Evolutionary conservation across 495 filamentous ascomycete species (phyloP), one percentile per base, ranked within the genome.

Genomic region (Penicillium nucicola): DNA sequence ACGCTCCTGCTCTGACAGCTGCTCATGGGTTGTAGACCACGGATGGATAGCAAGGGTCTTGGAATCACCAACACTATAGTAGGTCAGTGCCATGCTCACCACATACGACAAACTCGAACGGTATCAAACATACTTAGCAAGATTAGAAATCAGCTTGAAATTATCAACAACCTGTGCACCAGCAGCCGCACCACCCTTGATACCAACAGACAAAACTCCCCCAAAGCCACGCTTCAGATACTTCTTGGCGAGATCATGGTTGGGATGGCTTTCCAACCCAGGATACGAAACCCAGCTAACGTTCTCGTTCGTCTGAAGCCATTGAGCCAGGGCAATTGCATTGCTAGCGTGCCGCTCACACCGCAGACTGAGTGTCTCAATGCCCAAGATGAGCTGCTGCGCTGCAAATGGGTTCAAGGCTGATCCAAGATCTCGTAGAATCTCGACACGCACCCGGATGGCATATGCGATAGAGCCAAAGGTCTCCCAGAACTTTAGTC

Each of bases 1-100:
- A 66, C 84, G 86, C 77, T 98, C 93, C 66, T 90, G 78, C 11
- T 95, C 89, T 13, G 76, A 81, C 28, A 97, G 79, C 71, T 97
- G 93, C 76, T 97, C 90, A 68, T 98, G 93, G 9, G 93, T 98
- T 14, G 93, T 97, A 5, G 85, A 87, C 89, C 90, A 93, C 3
- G 93, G 93, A 70, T 98, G 95, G 53, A 98, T 96, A 14, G 92
- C 92, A 42, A 98, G 78, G 15, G 93, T 98, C 79, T 87, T 88
- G 35, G 81, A 82, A 61, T 86, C 83, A 22, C 83, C 83, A 33
- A 86, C 83, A 66, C 81, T 84, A 44, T 11, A 40, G 25, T 8
- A 31, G 3, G 45, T 64, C 17, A 56, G 49, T 33, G 33, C 46
- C 50, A 37, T n/a, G 15, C n/a, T 39, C 10, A n/a, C 38, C 10